Evolutionary conservation across 2,329 filamentous ascomycete species (phyloP), one percentile per base, ranked within the genome.

Genomic region (Exophiala calicioides): DNA sequence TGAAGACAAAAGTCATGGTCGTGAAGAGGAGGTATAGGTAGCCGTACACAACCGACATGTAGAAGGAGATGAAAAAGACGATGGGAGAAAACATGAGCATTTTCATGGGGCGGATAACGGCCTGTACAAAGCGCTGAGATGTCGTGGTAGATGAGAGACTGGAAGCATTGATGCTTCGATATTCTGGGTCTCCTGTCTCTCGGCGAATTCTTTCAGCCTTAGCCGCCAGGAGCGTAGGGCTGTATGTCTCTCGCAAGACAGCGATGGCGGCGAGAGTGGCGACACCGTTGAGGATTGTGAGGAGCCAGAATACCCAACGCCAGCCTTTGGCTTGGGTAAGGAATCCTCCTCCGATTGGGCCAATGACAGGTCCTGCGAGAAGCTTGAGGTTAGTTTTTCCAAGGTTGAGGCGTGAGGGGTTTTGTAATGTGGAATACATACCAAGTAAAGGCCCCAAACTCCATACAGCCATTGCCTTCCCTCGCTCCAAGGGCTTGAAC

Each of bases 1-100:
- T 65, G 61, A 74, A 81, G 0, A 80, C 69, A 5, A 58, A 52
- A 0, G 76, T 70, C 44, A 79, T 77, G 0, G 76, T 79, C 1
- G 76, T 74, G 33, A 79, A 72, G 32, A 76, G 70, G 3, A 80
- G 64, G 57, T 78, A 80, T 12, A 79, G 66, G 10, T 78, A 68
- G 5, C 77, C 75, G 53, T 79, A 80, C 2, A 77, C 58, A 15
- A 77, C 68, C 0, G 72, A 70, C 57, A 75, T 71, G 56, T 78
- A 76, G 9, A 76, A 50, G 1, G 75, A 70, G 12, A 79, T 64
- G 5, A 74, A 60, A 57, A 77, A 68, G 12, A 81, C 67, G 39
- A 80, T 78, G 2, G 73, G 65, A 38, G 80, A 78, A 6, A 74
- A 71, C 36, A 70, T 63, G 3, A 80, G 66, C 52, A 81, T 66